Evolutionary conservation across 495 filamentous ascomycete genomes (phyloP), one percentile per base, ranked within the genome.

Genomic region (Rhypophila decipiens): DNA sequence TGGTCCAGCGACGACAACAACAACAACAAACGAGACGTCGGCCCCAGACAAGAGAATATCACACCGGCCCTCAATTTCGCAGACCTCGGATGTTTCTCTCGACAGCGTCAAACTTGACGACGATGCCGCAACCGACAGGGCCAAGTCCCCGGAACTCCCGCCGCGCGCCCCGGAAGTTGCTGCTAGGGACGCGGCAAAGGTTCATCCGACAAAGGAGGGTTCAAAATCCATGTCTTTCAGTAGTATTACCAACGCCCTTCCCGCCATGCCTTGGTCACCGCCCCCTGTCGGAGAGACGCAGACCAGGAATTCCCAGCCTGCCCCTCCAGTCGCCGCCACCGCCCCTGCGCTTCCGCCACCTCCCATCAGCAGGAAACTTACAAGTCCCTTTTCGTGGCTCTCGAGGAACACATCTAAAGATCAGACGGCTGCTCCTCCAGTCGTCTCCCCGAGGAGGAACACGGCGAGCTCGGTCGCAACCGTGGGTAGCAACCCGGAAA

Each of bases 351-450:
- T 50, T 19, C 38, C 44, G 11, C 42, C 75, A 24, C 66, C 67
- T 3, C 49, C 70, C 13, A 55, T 71, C 27, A 56, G 72, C 24
- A 74, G 86, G 61, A 91, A 88, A 60, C 69, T 87, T 19, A 86
- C 83, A 36, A 83, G 86, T 46, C 88, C 88, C 0, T 95, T 91
- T 50, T 80, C 86, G 17, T 93, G 86, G 87, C 75, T 94, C 39
- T 89, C 87, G n/a, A 75, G 88, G 50, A 84, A 77, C 58, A 82
- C 81, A 10, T 75, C 76, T 5, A 73, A 74, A 24, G 69, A 74
- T 23, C 87, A 87, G 59, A 79, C 86, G 22, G 58, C 70, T 35
- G 68, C 75, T 23, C 71, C 81, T 3, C 71, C 79, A 8, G 48
- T 66, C 8, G 56, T 66, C 31, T 69, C 71, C 11, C 52, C 69